Conservation (phyloP, 306 rosid species). For the Arachis hypogaea region DNA sequence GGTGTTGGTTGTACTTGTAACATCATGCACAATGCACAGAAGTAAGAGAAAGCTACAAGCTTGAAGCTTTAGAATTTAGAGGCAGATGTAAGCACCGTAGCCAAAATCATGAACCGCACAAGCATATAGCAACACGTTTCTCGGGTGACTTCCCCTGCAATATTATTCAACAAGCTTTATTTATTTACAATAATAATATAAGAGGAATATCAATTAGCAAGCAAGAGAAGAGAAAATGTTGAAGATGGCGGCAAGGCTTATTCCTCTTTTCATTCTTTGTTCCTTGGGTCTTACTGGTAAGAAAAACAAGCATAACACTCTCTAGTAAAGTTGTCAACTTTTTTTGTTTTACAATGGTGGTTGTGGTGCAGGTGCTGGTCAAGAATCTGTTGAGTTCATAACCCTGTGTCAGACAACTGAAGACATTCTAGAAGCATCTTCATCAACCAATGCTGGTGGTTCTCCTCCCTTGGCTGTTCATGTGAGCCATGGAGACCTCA, state of each 20-base stretch:
- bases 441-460: constrained; percentile 28
- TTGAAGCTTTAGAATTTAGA: not conserved
- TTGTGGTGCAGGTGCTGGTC: constrained; percentile 49
- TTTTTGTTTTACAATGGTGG: constrained; percentile 35
- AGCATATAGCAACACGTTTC: not conserved
- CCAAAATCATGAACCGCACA: constrained; percentile 5
- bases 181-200: no score
- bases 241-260: constrained; percentile 21
- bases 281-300: constrained; percentile 58
- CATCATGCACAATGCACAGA: not conserved
- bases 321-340: constrained; percentile 18
- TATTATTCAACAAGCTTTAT: not conserved
- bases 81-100: not conserved
- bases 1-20: not conserved
- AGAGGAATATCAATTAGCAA: no score
- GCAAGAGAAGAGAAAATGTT: constrained; percentile 38
- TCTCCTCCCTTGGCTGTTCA: constrained; percentile 64
- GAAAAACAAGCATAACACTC: constrained; percentile 2
- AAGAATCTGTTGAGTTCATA: constrained; percentile 55
- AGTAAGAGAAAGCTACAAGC: no score
- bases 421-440: constrained; percentile 40
- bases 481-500: constrained; percentile 48
- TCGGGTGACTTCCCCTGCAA: constrained; percentile 23
- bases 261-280: constrained; percentile 46
- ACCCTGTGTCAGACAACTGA: constrained; percentile 49